Evolutionary conservation across 2,329 filamentous ascomycete genomes (phyloP).

Genomic region (Penicillium sclerotiorum): DNA sequence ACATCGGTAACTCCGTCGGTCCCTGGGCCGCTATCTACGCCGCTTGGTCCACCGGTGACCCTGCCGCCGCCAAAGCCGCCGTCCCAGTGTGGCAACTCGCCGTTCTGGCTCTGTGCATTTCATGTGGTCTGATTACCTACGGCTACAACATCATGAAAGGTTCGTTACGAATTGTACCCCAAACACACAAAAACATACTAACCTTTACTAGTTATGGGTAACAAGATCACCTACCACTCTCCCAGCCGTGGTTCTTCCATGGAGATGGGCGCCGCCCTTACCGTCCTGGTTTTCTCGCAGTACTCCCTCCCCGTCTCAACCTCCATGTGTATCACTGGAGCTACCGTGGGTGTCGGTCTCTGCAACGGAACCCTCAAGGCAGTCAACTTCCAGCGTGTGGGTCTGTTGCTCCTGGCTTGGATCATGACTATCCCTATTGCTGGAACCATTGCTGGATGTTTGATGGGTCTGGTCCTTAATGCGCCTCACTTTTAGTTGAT

Average conservation of each 20-base stretch:
- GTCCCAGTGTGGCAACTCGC: conserved; percentile 78
- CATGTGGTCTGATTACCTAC: conserved; percentile 70
- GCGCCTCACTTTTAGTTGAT: conserved; percentile 60
- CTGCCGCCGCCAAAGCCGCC: conserved; percentile 62
- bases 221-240: conserved; percentile 74
- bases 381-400: conserved; percentile 75
- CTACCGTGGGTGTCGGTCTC: conserved; percentile 75
- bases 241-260: conserved; percentile 65
- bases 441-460: conserved; percentile 56
- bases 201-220: conserved; percentile 74
- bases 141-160: conserved; percentile 85
- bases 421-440: conserved; percentile 66
- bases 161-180: no score
- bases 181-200: no score
- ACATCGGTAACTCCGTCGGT: conserved; percentile 72
- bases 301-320: conserved; percentile 76
- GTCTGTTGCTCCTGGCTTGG: conserved; percentile 68
- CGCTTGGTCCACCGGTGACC: conserved; percentile 65
- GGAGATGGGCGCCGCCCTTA: conserved; percentile 79
- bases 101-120: conserved; percentile 66
- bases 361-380: conserved; percentile 73
- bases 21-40: conserved; percentile 71
- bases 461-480: conserved; percentile 60
- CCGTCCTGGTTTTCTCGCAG: conserved; percentile 74
- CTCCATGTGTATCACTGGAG: conserved; percentile 78